Conservation (phyloP, 176 grass and related monocot species). For the Canna indica region DNA sequence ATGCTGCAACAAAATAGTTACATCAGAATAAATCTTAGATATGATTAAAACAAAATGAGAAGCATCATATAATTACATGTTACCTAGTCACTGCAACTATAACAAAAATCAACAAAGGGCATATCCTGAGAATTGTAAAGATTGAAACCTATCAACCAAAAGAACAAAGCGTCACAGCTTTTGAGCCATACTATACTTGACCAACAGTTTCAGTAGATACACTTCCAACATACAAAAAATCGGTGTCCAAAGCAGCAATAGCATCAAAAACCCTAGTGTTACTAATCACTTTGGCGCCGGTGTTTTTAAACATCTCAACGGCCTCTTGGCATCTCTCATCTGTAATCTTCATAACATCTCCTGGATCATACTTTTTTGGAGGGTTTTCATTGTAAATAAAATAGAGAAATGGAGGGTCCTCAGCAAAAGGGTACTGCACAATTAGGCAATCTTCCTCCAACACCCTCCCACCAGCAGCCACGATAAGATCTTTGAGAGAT, state of each 20-base stretch:
- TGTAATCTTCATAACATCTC: slow-evolving; percentile 8
- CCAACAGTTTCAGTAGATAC: not conserved
- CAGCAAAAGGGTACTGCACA: not conserved
- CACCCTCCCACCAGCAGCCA: slow-evolving; percentile 16
- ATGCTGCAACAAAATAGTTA: too few relatives aligned
- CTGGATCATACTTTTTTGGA: not conserved
- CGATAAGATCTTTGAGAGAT: slow-evolving; percentile 11
- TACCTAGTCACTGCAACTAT: too few relatives aligned
- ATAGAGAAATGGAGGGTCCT: not conserved
- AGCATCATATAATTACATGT: too few relatives aligned
- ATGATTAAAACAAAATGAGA: too few relatives aligned
- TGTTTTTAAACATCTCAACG: not conserved
- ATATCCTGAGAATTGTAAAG: too few relatives aligned
- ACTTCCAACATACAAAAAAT: not conserved
- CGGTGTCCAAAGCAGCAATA: slow-evolving; percentile 10
- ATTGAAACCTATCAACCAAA: not conserved
- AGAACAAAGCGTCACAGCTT: not conserved
- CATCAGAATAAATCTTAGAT: too few relatives aligned
- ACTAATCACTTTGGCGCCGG: not conserved
- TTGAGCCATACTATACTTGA: not conserved
- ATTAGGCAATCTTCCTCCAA: not conserved
- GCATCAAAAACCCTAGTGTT: slow-evolving; percentile 19
- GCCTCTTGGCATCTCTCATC: slow-evolving; percentile 13
- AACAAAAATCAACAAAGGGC: too few relatives aligned
- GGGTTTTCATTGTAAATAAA: slow-evolving; percentile 22